These are phyloP conservation scores for Oxytropis ochrocephala DNA, from an alignment of 306 rosid genomes.

Conservation along the genomic window DNA sequence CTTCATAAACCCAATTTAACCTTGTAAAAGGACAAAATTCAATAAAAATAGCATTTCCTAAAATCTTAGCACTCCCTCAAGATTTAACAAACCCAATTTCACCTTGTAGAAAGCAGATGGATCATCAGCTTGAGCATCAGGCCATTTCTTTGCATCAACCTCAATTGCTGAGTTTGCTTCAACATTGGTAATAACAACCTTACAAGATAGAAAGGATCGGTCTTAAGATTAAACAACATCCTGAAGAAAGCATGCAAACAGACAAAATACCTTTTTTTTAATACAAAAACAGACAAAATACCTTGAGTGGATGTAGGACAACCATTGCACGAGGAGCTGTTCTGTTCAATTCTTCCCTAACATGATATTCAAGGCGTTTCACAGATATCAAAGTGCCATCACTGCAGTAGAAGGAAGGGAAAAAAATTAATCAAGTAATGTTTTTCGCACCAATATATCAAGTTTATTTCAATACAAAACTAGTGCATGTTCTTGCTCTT, in stretches of 20 bases:
- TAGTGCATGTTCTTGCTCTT: background rate
- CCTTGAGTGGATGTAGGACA: conserved; percentile 89
- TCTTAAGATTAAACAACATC: background rate
- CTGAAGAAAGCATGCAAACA: conserved; percentile 11
- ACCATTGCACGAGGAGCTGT: conserved; percentile 76
- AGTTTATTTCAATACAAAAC: background rate
- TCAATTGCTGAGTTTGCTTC: conserved; percentile 59
- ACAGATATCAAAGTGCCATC: conserved; percentile 84
- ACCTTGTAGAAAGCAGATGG: conserved; percentile 81
- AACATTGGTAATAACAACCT: conserved; percentile 89
- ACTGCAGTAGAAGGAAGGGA: conserved; percentile 40
- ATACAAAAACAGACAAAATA: conserved; percentile 19
- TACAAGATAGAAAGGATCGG: conserved; percentile 18
- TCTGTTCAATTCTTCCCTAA: conserved; percentile 89
- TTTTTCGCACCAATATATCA: background rate
- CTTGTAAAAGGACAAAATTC: no score
- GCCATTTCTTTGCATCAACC: conserved; percentile 86
- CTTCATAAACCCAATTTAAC: no score
- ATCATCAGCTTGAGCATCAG: conserved; percentile 77
- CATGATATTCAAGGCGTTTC: conserved; percentile 83
- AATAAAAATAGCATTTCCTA: background rate
- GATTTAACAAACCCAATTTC: conserved; percentile 19
- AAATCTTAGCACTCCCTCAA: background rate
- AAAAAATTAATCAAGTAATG: background rate
- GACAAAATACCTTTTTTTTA: conserved; percentile 44